Base-by-base conservation (phyloP, 768 basidiomycete species). In the Pleurotus tuoliensis region DNA sequence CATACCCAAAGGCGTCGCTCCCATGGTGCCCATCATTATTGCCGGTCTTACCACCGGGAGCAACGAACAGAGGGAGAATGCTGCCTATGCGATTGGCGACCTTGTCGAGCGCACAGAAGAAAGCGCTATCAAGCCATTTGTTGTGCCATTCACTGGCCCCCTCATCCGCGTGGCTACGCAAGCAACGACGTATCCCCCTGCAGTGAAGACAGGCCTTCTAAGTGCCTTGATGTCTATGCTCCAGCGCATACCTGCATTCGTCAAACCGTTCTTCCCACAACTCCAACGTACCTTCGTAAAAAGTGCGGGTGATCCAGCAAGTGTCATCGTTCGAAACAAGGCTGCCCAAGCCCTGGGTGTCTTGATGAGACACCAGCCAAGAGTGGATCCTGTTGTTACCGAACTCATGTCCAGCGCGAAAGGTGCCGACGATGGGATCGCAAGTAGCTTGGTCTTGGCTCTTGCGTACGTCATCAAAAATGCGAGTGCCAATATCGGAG, bases 191-290 rank as follows among this genome's bases (percentile, higher is more conserved):
- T 91, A 94, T 69, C 94, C 97, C 5, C 90, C 95, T 0, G 91
- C 87, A 18, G 94, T 98, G 70, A 98, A 98, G 73, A 84, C 84
- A 3, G 94, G 89, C 11, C 95, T 99, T 62, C 80, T 99, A 27
- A 82, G 81, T 34, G 92, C 95, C 4, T 80, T 99, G 49, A 83
- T 86, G 0, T 83, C 86, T 18, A 92, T 98, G 84, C 77, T 98
- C 43, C 84, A 86, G 60, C 81, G 83, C 45, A 94, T 97, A 20
- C 94, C 95, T 0, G 75, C 79, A 3, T 91, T 96, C 62, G 93
- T 98, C 63, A 92, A 91, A 69, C 96, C 96, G 2, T 98, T 98
- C 86, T 98, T 98, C 82, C 97, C 96, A 2, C 97, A 98, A 64
- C 73, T 98, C 34, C 96, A 98, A 65, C 84, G 95, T 34, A 98